These are phyloP conservation scores for Cytospora piceicola DNA, from an alignment of 2,329 filamentous ascomycete genomes.

Conservation along the genomic window DNA sequence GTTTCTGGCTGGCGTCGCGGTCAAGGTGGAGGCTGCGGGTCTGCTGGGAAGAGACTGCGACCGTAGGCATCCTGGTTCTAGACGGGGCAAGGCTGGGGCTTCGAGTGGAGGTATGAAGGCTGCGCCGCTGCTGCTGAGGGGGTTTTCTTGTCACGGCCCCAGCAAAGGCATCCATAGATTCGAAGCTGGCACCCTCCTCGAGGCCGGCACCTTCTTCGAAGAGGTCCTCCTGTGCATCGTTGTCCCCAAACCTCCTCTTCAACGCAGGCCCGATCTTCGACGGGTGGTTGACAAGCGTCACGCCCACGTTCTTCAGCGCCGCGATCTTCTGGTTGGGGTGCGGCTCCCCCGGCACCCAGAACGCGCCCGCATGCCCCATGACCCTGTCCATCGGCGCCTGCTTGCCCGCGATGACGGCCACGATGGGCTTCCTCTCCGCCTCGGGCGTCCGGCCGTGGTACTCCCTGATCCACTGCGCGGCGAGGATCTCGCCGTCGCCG, in stretches of 20 bases:
- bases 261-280: conserved; percentile 73
- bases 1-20: conserved; percentile 44
- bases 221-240: neutral
- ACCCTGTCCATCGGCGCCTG: conserved; percentile 65
- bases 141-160: neutral
- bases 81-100: neutral
- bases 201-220: conserved; percentile 21
- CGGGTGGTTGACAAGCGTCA: conserved; percentile 74
- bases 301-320: conserved; percentile 67
- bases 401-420: conserved; percentile 70
- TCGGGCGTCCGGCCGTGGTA: conserved; percentile 61
- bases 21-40: conserved; percentile 25
- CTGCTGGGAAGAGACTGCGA: conserved; percentile 2
- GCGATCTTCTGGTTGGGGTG: conserved; percentile 67
- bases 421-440: conserved; percentile 69
- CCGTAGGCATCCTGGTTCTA: neutral
- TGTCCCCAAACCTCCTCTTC: conserved; percentile 59
- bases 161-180: conserved; percentile 16
- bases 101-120: conserved; percentile 14
- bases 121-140: conserved; percentile 18
- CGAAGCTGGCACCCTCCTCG: conserved; percentile 34
- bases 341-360: conserved; percentile 68
- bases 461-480: conserved; percentile 72
- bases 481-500: conserved; percentile 70
- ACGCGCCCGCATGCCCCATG: conserved; percentile 82